Conservation (phyloP, 371 early-diverging fungal species). For the Batkoa obscura region DNA sequence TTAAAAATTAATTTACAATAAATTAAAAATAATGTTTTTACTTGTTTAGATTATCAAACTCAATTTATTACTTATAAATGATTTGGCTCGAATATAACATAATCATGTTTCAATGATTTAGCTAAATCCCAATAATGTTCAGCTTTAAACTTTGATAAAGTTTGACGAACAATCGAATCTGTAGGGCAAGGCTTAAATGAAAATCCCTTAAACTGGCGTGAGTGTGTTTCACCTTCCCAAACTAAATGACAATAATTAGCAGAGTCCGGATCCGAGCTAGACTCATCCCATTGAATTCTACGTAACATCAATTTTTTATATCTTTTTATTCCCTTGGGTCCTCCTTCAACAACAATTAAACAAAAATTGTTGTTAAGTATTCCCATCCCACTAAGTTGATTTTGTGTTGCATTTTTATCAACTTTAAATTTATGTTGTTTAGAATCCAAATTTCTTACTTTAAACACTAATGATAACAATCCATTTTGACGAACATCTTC, state of each 20-base stretch:
- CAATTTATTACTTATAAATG: neutral
- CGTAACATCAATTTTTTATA: constrained; percentile 92
- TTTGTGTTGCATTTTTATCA: constrained; percentile 68
- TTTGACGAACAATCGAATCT: constrained; percentile 49
- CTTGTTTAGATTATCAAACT: too few species aligned
- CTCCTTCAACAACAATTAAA: constrained; percentile 86
- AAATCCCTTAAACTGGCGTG: constrained; percentile 58
- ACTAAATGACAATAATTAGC: constrained; percentile 69
- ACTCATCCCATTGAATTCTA: constrained; percentile 74
- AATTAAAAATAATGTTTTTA: too few species aligned
- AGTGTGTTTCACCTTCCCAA: constrained; percentile 79
- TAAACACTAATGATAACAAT: constrained; percentile 8
- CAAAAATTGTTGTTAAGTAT: constrained; percentile 48
- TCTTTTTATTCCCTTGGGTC: constrained; percentile 65
- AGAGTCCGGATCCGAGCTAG: constrained; percentile 18
- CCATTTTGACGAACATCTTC: constrained; percentile 35
- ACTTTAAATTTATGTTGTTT: constrained; percentile 75
- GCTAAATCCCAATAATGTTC: constrained; percentile 78
- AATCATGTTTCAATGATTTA: constrained; percentile 12
- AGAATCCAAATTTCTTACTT: constrained; percentile 53
- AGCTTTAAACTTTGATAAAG: constrained; percentile 39
- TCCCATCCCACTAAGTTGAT: constrained; percentile 60
- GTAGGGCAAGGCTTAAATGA: constrained; percentile 47
- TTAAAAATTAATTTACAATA: too few species aligned
- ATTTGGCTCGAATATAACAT: neutral